Evolutionary conservation across 176 grass and related monocot species (phyloP).

Genomic region (Alloteropsis semialata): DNA sequence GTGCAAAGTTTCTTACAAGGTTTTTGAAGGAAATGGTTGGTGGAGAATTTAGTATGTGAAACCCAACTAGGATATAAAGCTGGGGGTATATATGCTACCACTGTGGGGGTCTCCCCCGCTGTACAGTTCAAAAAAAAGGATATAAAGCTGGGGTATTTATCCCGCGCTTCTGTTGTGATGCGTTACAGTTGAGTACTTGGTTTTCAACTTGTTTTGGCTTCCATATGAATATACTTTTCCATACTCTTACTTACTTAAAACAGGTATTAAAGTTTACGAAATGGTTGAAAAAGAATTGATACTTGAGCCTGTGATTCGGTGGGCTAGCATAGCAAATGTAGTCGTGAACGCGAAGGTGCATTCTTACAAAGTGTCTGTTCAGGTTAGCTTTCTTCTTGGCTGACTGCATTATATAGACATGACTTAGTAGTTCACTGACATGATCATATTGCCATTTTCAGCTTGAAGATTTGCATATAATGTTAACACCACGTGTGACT

Average conservation of each 20-base stretch:
- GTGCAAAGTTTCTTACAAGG: background rate
- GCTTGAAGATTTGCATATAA: constrained; percentile 75
- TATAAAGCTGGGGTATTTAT: background rate
- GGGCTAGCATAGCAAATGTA: constrained; percentile 76
- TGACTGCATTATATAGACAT: background rate
- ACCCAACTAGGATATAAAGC: background rate
- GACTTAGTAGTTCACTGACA: background rate
- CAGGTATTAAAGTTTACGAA: constrained; percentile 91
- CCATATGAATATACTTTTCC: background rate
- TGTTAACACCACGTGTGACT: constrained; percentile 67
- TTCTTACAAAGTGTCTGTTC: constrained; percentile 47
- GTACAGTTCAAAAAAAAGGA: too few relatives aligned
- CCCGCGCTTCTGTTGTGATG: background rate
- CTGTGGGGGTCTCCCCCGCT: too few relatives aligned
- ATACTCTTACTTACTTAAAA: background rate
- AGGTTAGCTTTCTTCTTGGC: constrained; percentile 50
- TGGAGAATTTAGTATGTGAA: background rate
- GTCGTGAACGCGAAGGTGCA: constrained; percentile 53
- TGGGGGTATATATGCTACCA: too few relatives aligned
- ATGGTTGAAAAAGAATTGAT: constrained; percentile 85
- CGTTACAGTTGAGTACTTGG: background rate
- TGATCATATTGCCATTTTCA: constrained; percentile 39
- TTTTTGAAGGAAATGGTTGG: background rate
- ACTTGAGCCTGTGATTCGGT: constrained; percentile 84
- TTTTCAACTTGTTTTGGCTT: constrained; percentile 18